These are phyloP conservation scores for Solanum infundibuliforme DNA, from an alignment of 257 asterid species.

Conservation along the genomic window DNA sequence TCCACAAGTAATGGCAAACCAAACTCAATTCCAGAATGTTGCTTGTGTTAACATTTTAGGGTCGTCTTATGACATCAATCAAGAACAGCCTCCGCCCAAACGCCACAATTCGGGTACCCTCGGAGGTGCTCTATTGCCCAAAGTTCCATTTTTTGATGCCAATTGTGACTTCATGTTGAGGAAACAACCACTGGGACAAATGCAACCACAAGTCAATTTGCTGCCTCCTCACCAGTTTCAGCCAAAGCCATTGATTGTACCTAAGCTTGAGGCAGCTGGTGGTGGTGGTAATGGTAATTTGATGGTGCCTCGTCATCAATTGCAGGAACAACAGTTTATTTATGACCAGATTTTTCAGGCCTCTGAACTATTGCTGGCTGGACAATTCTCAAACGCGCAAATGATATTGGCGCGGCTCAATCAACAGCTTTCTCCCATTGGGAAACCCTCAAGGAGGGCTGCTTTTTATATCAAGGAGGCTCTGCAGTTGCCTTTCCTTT, in stretches of 20 bases:
- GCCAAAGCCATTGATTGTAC: slow-evolving; percentile 15
- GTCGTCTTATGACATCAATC: slow-evolving; percentile 2
- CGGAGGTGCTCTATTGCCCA: background rate
- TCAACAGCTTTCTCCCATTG: slow-evolving; percentile 33
- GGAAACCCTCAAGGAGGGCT: slow-evolving; percentile 33
- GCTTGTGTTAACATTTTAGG: slow-evolving; percentile 4
- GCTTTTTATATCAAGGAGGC: slow-evolving; percentile 42
- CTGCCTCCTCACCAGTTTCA: slow-evolving; percentile 2
- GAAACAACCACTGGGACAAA: slow-evolving; percentile 1
- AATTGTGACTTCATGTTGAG: slow-evolving; percentile 2
- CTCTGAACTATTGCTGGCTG: slow-evolving; percentile 28
- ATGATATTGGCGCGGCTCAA: slow-evolving; percentile 63
- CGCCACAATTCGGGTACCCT: slow-evolving; percentile 21
- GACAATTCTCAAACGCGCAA: slow-evolving; percentile 42
- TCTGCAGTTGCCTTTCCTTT: slow-evolving; percentile 16
- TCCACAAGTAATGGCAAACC: background rate
- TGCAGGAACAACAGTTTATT: slow-evolving; percentile 18
- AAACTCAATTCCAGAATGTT: slow-evolving; percentile 8
- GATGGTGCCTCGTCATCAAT: slow-evolving; percentile 1
- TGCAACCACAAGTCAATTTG: background rate
- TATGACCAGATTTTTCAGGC: slow-evolving; percentile 36
- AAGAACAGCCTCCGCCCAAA: slow-evolving; percentile 22
- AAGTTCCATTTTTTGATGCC: slow-evolving; percentile 13
- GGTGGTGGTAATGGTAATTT: slow-evolving; percentile 8
- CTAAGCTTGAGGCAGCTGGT: slow-evolving; percentile 24